phyloP scores from a whole-genome alignment of 2,329 filamentous ascomycete genomes.

The Cercospora sp. region DNA sequence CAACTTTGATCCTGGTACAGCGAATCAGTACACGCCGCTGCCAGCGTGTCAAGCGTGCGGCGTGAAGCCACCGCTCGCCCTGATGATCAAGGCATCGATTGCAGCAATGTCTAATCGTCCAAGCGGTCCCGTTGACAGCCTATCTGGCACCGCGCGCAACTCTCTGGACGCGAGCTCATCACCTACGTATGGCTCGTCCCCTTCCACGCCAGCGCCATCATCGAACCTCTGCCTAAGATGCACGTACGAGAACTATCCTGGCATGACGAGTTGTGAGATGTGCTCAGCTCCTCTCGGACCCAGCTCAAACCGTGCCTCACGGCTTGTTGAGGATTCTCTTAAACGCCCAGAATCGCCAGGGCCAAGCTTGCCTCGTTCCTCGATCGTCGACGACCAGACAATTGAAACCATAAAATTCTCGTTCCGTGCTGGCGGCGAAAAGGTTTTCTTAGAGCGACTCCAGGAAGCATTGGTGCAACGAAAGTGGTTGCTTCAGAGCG shows the following conservation, averaged over 20 bases:
- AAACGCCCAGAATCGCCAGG: conserved; percentile 74
- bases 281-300: conserved; percentile 72
- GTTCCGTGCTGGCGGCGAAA: conserved; percentile 84
- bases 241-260: conserved; percentile 92
- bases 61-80: conserved; percentile 82
- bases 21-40: conserved; percentile 74
- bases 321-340: conserved; percentile 27
- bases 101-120: conserved; percentile 64
- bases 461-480: conserved; percentile 86
- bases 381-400: conserved; percentile 57
- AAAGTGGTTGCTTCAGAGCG: conserved; percentile 91
- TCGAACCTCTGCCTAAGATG: conserved; percentile 69
- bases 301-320: conserved; percentile 46
- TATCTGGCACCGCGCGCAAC: background rate
- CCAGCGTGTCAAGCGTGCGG: conserved; percentile 90
- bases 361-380: conserved; percentile 55
- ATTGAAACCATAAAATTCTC: conserved; percentile 84
- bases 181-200: background rate
- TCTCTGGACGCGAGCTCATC: conserved; percentile 11
- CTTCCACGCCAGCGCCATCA: background rate
- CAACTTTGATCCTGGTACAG: conserved; percentile 85
- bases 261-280: conserved; percentile 81
- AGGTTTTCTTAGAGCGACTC: conserved; percentile 83
- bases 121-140: conserved; percentile 18
- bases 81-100: conserved; percentile 84